Base-by-base conservation (phyloP, 805 yeast species). In the Yamadazyma tumulicola region DNA sequence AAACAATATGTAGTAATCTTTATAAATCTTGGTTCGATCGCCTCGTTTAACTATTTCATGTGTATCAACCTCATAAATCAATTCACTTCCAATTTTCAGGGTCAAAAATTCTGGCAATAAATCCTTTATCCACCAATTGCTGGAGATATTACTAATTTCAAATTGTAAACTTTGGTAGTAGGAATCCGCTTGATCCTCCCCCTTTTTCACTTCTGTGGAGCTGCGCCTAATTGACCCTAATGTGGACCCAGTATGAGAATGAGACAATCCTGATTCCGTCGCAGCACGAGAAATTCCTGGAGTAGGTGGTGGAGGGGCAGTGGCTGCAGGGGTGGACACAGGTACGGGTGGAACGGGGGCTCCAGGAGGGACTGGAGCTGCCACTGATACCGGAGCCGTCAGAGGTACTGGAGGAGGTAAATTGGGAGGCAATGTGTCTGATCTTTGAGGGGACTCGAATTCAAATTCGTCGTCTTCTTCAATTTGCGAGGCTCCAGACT, bases 1-100 rank as follows among this genome's bases (percentile, higher is more conserved):
- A 55, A 78, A 81, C 26, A 88, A 58, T 10, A 87, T 67, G 51
- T 85, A 86, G 44, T 83, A 78, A 43, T 82, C 88, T 35, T 82
- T 69, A 42, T 74, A 65, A 4, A 67, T 59, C 5, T 72, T 59
- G 2, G 41, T 44, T 26, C 77, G 61, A 16, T 75, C 75, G 9
- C 76, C 75, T 45, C 95, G 74, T 49, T 82, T 84, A 10, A 45
- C 45, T 6, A 81, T 60, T 10, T 52, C 50, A 38, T 70, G 63
- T 18, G 76, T 74, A 37, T 87, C 95, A 15, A 78, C 72, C 54
- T 87, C 95, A 53, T 58, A 77, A 12, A 75, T 63, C 19, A 79
- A 52, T 14, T 79, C 83, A 26, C 56, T 64, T 2, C 74, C 73
- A 14, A 61, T 55, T 32, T 59, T 63, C 1, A 54, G 19, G 2